A percentile compares a stretch with the other conserved stretches of the same genome.
Evolutionary conservation across 257 asterid genomes (phyloP).

Genomic region (Jaltomata sinuosa): DNA sequence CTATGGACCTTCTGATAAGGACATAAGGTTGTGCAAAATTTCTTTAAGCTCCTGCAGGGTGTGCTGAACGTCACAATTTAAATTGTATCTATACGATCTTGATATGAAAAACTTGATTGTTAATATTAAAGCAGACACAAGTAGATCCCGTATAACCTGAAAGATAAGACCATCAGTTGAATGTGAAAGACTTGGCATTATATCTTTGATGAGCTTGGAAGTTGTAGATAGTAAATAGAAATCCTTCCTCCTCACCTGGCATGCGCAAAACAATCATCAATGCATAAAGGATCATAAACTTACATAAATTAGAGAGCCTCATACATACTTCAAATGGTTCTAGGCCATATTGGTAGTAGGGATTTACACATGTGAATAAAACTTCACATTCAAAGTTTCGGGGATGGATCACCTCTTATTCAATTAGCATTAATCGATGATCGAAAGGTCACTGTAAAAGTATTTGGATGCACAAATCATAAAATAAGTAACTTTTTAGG

Average conservation of each 20-base stretch:
- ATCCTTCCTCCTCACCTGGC: conserved; percentile 10
- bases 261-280: not conserved
- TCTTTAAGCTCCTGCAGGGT: not conserved
- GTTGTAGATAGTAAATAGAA: conserved; percentile 3
- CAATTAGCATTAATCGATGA: conserved; percentile 1
- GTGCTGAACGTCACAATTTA: not conserved
- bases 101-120: not conserved
- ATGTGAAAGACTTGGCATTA: not conserved
- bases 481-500: not conserved
- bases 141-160: not conserved
- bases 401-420: conserved; percentile 14
- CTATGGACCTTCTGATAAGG: not conserved
- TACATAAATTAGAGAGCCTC: not conserved
- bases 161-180: conserved; percentile 9
- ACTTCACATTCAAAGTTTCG: conserved; percentile 3
- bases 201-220: conserved; percentile 5
- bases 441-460: conserved; percentile 9
- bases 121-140: not conserved
- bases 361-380: not conserved
- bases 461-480: not conserved
- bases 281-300: not conserved
- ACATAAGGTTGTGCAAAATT: not conserved
- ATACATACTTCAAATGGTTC: conserved; percentile 9
- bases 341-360: conserved; percentile 5
- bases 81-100: not conserved